Conservation (phyloP, 2,329 filamentous ascomycete species). For the Apiospora pterosperma region DNA sequence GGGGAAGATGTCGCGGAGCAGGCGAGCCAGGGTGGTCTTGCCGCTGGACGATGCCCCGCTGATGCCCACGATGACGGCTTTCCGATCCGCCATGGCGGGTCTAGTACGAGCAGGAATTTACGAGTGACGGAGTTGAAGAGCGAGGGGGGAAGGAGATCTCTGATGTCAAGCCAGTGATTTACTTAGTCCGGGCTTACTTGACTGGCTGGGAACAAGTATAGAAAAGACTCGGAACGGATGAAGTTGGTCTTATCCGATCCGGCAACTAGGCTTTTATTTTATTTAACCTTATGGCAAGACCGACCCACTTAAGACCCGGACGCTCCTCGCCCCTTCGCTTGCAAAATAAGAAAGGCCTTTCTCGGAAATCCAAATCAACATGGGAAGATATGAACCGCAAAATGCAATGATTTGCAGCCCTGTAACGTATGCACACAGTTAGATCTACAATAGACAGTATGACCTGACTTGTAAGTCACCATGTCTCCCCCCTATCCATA, state of each 20-base stretch:
- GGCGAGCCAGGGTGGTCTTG: constrained; percentile 87
- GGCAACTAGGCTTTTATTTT: not conserved
- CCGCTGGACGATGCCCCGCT: constrained; percentile 90
- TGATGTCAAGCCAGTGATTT: not conserved
- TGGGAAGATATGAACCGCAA: not conserved
- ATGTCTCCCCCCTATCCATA: constrained; percentile 48
- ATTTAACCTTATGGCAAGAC: too few species aligned
- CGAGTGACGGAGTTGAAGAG: too few species aligned
- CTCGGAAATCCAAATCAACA: not conserved
- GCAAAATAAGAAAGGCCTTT: not conserved
- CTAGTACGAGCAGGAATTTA: not conserved
- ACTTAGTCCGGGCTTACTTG: not conserved
- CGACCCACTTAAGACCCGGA: not conserved
- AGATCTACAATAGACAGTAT: not conserved
- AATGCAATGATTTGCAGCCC: too few species aligned
- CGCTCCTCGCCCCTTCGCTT: not conserved
- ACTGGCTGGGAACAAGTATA: not conserved
- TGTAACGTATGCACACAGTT: too few species aligned
- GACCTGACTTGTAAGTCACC: not conserved
- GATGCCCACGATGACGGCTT: constrained; percentile 69
- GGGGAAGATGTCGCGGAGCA: constrained; percentile 79
- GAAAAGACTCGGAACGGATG: not conserved
- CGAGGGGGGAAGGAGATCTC: too few species aligned
- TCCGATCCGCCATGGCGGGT: constrained; percentile 25
- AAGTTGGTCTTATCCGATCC: not conserved